Base-by-base conservation (phyloP, 371 early-diverging fungal species). In the Syncephalastrum sp. region DNA sequence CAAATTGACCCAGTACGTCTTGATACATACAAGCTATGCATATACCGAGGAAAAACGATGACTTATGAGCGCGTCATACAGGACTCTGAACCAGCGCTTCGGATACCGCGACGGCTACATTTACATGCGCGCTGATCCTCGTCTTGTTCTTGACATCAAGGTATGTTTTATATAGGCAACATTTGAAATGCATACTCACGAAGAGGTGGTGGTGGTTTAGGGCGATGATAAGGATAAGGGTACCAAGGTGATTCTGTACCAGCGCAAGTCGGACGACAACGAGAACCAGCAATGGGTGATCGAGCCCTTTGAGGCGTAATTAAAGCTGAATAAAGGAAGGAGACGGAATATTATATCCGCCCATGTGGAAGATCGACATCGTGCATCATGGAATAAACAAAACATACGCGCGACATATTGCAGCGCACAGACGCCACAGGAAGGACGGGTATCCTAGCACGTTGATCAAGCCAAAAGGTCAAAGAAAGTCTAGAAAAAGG, bases 61-160 rank as follows among this genome's bases (percentile, higher is more conserved):
- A 33, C 29, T 0, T 67, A 69, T 16, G 42, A 6, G 15, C 51
- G 25, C 51, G 23, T 47, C 14, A 25, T 50, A 17, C 56, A 74
- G 74, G 67, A 60, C 79, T 21, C 68, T 72, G 15, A 75, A 79
- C 48, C 80, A 76, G 56, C 63, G 80, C 48, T 79, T 69, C 62
- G 71, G 73, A 16, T 63, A 53, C 45, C 67, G 76, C 33, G 69
- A 79, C 51, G 76, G 76, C 3, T 74, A 58, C 27, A 60, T 79
- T 23, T 72, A 76, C 56, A 60, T 57, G 13, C 57, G 68, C 17
- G 70, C 72, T 41, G 76, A 76, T 42, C 80, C 74, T 21, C 64
- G 71, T 49, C 60, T 79, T 24, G 74, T 79, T 15, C 58, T 74
- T 45, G 68, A 70, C 47, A 50, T 69, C 54, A 64, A 68, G 60